These are phyloP conservation scores for Candida incommunis DNA, from an alignment of 805 yeast species.

Conservation along the genomic window DNA sequence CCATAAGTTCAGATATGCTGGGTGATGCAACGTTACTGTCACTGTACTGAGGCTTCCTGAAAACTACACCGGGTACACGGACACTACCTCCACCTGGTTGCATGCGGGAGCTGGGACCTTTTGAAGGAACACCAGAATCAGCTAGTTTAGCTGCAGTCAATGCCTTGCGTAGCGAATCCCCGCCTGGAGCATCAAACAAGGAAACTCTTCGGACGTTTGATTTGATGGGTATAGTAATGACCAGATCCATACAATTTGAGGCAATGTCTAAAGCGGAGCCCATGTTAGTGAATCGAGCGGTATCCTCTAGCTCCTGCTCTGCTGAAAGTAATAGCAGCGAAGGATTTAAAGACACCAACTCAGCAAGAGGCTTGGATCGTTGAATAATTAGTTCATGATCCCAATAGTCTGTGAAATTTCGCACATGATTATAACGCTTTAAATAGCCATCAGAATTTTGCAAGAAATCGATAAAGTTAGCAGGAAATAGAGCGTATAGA, in stretches of 20 bases:
- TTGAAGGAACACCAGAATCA: not conserved
- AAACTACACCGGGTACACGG: not conserved
- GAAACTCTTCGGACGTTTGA: not conserved
- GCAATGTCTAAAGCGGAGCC: conserved; percentile 26
- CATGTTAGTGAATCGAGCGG: conserved; percentile 17
- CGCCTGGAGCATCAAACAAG: not conserved
- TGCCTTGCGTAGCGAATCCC: not conserved
- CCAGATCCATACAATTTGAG: conserved; percentile 17
- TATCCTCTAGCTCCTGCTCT: conserved; percentile 22
- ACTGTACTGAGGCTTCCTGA: not conserved
- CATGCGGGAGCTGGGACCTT: not conserved
- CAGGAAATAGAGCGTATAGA: conserved; percentile 45
- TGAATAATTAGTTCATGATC: conserved; percentile 22
- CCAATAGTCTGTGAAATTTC: conserved; percentile 18
- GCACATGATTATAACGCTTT: conserved; percentile 8
- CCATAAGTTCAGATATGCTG: not conserved
- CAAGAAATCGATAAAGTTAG: conserved; percentile 30
- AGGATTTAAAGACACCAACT: conserved; percentile 34
- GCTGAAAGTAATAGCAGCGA: conserved; percentile 25
- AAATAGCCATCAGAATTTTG: conserved; percentile 28
- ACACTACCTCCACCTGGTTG: no score
- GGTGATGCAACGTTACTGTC: not conserved
- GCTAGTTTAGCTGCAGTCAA: not conserved
- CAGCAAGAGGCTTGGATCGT: conserved; percentile 18
- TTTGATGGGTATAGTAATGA: not conserved